Conservation (phyloP, 176 grass and related monocot species). For the Elaeis guineensis region DNA sequence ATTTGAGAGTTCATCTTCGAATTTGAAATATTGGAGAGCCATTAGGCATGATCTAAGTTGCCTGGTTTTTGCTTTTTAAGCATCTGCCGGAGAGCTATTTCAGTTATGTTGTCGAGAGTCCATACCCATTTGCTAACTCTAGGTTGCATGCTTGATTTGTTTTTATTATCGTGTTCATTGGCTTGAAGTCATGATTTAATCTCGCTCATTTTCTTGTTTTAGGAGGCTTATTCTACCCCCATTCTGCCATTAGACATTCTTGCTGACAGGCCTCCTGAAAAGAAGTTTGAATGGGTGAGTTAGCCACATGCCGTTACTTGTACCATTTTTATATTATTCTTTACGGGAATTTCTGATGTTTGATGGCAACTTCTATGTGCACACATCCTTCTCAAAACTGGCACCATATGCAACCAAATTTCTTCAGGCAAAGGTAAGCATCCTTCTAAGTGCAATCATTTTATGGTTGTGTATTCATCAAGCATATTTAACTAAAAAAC, state of each 20-base stretch:
- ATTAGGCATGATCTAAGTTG: too few species aligned
- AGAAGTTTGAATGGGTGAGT: slow-evolving; percentile 95
- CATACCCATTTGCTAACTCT: too few species aligned
- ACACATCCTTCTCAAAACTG: slow-evolving; percentile 1
- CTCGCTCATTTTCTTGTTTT: slow-evolving; percentile 14
- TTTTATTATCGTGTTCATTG: too few species aligned
- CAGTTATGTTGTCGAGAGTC: too few species aligned
- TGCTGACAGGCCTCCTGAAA: slow-evolving; percentile 59
- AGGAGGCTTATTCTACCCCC: slow-evolving; percentile 89
- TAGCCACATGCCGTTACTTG: not conserved
- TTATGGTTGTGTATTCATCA: too few species aligned
- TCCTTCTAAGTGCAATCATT: not conserved
- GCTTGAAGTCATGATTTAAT: not conserved
- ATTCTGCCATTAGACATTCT: slow-evolving; percentile 72
- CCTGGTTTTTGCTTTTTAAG: too few species aligned
- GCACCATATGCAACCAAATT: not conserved
- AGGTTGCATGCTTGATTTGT: too few species aligned
- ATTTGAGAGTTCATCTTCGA: not conserved
- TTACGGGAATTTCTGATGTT: slow-evolving; percentile 16
- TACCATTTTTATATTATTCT: not conserved
- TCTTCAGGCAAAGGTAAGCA: slow-evolving; percentile 73
- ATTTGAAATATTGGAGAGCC: too few species aligned
- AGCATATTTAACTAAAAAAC: not conserved
- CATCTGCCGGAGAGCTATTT: too few species aligned
- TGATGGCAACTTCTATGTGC: slow-evolving; percentile 11